Base-by-base conservation (phyloP, 164 flowering plant species). In the Annona squamosa region DNA sequence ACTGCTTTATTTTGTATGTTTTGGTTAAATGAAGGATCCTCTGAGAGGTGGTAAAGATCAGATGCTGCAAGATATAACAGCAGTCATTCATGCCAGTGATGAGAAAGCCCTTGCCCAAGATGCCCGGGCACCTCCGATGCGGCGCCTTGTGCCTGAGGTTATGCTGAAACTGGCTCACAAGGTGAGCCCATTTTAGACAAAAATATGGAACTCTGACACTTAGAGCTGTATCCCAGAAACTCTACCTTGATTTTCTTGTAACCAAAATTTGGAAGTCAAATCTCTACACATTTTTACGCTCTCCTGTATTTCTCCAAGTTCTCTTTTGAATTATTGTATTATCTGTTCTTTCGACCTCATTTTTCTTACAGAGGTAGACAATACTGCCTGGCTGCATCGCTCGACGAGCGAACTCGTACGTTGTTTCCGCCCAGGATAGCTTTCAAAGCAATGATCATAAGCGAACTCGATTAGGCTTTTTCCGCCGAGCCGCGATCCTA, bases 21-120 rank as follows among this genome's bases (percentile, higher is more conserved):
- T 65, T 6, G 46, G 43, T 66, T 46, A 5, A 37, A 41, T 80
- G 79, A 82, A 92, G 99, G 99, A 95, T 85, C 99, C 99, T 61
- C 70, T 95, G 77, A 87, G 99, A 81, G 98, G 99, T 67, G 99
- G 98, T 19, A 81, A 69, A 65, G 98, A 95, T 75, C 86, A 87
- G 48, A 66, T 95, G 81, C 86, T 91, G 56, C 89, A 89, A 19
- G 86, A 89, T 78, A 65, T 92, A 45, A 78, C 89, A 73, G 75
- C 85, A 26, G 76, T 77, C 18, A 85, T 95, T 79, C 96, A 88
- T 76, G 89, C 85, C 5, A 83, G 76, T 61, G 94, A 91, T 57
- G 41, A 73, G 57, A 88, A 79, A 48, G 89, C 90, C 63, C 84
- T 80, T 1, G 84, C 88, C 26, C 84, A 84, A 66, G 87, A 91